Evolutionary conservation across 1,139 yeast species (phyloP), one percentile per base, ranked within the genome.

Genomic region (Ogataea hybrid): DNA sequence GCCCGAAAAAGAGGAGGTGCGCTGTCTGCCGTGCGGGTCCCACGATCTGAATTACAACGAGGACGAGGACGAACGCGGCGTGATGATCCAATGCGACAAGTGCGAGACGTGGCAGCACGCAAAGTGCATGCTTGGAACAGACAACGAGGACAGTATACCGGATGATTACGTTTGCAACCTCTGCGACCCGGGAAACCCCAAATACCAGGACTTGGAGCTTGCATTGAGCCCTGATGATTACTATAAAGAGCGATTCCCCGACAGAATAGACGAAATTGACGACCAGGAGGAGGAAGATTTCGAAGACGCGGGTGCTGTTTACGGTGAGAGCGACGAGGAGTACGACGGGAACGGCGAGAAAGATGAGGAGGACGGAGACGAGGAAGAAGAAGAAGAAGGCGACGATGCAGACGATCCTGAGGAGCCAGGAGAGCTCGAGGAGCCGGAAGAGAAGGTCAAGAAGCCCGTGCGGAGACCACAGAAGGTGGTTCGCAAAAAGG

Each of bases 61-160:
- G 43, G 81, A 72, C 1, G 75, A 72, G 5, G 89, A 82, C 48
- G 69, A 70, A 16, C 71, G 74, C 17, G 80, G 85, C 6, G 71
- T 75, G 27, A 84, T 86, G 90, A 78, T 84, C 25, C 86, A 84
- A 57, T 88, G 96, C 63, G 95, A 84, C 42, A 57, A 65, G 17
- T 88, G 96, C 60, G 64, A 73, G 41, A 79, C 88, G 10, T 88
- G 96, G 96, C 96, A 88, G 59, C 96, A 88, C 60, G 77, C 81
- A 27, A 68, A 64, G 42, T 88, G 96, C 62, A 75, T 85, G 75
- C 75, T 85, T 35, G 80, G 73, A 35, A 63, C 72, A 53, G 60
- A 62, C 16, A 65, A 63, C 41, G 65, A 62, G 37, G 57, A 59
- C 5, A 62, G 59, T 25, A 56, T 71, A 2, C 80, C 82, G 1